Conservation (phyloP, 148 eudicot genomes). For the Vaccinium macrocarpon region DNA sequence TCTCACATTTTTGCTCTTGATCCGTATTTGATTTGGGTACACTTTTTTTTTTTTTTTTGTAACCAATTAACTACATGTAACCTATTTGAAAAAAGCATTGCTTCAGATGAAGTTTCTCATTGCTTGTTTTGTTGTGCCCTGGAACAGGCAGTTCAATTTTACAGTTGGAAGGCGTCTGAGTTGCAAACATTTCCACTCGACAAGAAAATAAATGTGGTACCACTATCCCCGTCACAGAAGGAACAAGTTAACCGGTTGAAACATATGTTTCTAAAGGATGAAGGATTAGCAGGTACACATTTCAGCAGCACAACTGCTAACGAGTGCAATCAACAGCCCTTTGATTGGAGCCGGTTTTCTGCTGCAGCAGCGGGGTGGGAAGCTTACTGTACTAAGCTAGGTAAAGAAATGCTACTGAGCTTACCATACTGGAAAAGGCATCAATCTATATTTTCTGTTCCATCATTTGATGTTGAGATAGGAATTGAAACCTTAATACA, state of each 20-base stretch:
- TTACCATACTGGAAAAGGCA: constrained; percentile 63
- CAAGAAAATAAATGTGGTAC: constrained; percentile 21
- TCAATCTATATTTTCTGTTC: constrained; percentile 45
- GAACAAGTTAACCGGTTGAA: constrained; percentile 33
- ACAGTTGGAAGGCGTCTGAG: constrained; percentile 49
- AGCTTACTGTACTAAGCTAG: constrained; percentile 48
- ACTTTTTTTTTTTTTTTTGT: not conserved
- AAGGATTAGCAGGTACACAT: constrained; percentile 33
- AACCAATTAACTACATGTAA: not conserved
- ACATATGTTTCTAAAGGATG: constrained; percentile 36
- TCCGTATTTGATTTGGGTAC: not conserved
- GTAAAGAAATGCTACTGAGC: constrained; percentile 40
- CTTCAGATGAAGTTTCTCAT: not conserved
- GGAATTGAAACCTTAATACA: not conserved
- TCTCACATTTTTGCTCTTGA: not conserved
- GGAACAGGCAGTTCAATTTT: constrained; percentile 76
- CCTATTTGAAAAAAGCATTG: not conserved
- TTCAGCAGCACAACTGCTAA: constrained; percentile 12
- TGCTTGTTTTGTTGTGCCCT: not conserved
- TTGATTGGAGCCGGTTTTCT: constrained; percentile 51
- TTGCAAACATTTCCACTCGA: constrained; percentile 23
- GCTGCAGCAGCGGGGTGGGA: constrained; percentile 57
- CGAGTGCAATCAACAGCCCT: constrained; percentile 16
- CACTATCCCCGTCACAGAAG: constrained; percentile 43
- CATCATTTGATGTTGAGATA: constrained; percentile 14